phyloP scores from a whole-genome alignment of 1,139 yeast genomes.

The Komagataea norvegica region DNA sequence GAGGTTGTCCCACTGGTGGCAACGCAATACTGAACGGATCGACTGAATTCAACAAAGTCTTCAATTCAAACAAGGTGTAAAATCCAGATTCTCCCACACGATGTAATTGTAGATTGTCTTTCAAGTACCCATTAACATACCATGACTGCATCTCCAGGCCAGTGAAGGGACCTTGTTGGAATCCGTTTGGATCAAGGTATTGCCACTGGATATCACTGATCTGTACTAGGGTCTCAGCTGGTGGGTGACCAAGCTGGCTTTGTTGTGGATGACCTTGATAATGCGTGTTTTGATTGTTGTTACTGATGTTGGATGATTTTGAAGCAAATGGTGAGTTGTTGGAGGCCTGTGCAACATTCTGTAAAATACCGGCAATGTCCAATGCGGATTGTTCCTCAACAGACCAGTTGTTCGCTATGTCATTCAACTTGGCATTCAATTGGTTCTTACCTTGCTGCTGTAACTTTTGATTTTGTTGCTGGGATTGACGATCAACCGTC shows the following conservation, averaged over 20 bases:
- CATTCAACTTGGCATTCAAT: constrained; percentile 17
- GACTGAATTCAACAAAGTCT: constrained; percentile 27
- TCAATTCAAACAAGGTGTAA: constrained; percentile 42
- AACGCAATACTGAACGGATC: constrained; percentile 62
- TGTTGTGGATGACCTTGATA: no score
- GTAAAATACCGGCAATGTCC: constrained; percentile 23
- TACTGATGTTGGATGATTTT: constrained; percentile 9
- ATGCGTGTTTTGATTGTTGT: no score
- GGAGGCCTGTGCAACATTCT: constrained; percentile 11
- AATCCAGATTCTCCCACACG: constrained; percentile 44
- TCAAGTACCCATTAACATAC: constrained; percentile 61
- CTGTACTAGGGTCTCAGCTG: constrained; percentile 27
- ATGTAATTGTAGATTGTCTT: constrained; percentile 50
- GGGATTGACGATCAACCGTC: constrained; percentile 33
- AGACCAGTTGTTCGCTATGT: constrained; percentile 22
- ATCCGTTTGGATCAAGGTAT: constrained; percentile 66
- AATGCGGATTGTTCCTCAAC: constrained; percentile 20
- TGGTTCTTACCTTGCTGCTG: constrained; percentile 7
- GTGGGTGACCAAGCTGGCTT: constrained; percentile 10
- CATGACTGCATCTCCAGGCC: constrained; percentile 77
- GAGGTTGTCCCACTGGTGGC: constrained; percentile 27
- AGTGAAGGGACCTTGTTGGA: constrained; percentile 76
- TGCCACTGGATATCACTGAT: constrained; percentile 60
- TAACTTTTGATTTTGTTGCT: constrained; percentile 5
- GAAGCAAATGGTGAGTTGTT: constrained; percentile 4